Percentiles rank a stretch among this genome's conserved stretches.
phyloP scores from a whole-genome alignment of 225 moss, liverwort and hornwort species.

The Rhytidiadelphus loreus region DNA sequence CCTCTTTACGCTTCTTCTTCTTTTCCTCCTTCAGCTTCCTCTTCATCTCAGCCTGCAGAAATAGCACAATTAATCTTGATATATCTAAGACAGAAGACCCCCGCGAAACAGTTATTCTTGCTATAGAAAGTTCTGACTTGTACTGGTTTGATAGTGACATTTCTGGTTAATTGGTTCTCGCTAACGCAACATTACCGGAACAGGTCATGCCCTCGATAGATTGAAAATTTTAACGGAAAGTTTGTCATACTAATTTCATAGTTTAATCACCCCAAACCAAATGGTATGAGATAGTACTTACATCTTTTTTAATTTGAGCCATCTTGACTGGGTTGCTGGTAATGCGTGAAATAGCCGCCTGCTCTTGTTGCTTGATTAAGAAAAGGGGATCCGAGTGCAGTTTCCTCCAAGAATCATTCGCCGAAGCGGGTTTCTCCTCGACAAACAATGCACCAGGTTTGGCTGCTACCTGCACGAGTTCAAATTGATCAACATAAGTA shows the following conservation, averaged over 20 bases:
- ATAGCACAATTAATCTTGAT: not conserved
- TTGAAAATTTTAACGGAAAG: not conserved
- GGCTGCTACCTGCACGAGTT: conserved; percentile 34
- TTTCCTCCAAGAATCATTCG: conserved; percentile 98
- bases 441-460: conserved; percentile 83
- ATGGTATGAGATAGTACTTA: not conserved
- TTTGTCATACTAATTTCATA: not conserved
- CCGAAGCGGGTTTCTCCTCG: conserved; percentile 59
- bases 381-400: conserved; percentile 90
- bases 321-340: conserved; percentile 96
- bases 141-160: not conserved
- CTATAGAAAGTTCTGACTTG: not conserved
- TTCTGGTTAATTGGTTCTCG: not conserved
- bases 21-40: conserved; percentile 52
- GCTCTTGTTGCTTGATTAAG: conserved; percentile 88
- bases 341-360: conserved; percentile 76
- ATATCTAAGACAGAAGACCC: not conserved
- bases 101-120: not conserved
- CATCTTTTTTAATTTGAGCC: conserved; percentile 54
- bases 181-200: not conserved
- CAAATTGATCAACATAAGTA: not conserved
- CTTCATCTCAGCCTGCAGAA: conserved; percentile 41
- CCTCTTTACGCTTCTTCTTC: conserved; percentile 38
- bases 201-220: not conserved
- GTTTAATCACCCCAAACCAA: not conserved